Evolutionary conservation across 768 basidiomycete genomes (phyloP).

Genomic region (Podaxis mareebaensis): DNA sequence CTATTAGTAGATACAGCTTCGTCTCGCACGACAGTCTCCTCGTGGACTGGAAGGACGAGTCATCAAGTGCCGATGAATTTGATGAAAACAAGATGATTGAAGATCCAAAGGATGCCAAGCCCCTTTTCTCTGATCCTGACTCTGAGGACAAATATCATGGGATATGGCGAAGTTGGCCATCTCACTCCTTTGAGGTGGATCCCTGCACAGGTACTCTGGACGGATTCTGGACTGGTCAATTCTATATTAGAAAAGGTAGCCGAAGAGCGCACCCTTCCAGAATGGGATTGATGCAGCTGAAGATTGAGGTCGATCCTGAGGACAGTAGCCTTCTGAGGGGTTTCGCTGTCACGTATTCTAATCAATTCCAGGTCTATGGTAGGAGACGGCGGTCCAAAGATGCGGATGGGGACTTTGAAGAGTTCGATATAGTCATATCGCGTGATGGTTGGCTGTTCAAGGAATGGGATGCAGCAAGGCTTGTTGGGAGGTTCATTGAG

Average conservation of each 20-base stretch:
- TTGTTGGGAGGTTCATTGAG: conserved; percentile 3
- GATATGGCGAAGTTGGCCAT: not conserved
- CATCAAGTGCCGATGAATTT: not conserved
- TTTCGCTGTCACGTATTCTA: not conserved
- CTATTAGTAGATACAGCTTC: not conserved
- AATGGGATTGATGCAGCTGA: not conserved
- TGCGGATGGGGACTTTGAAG: not conserved
- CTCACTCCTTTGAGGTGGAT: not conserved
- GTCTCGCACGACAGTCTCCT: not conserved
- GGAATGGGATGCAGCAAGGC: not conserved
- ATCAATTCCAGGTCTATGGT: not conserved
- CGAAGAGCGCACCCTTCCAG: fast-evolving
- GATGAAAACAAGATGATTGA: not conserved
- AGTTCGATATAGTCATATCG: not conserved
- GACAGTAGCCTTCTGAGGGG: not conserved
- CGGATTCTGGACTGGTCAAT: not conserved
- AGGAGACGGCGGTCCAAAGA: not conserved
- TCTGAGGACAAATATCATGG: not conserved
- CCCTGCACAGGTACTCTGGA: not conserved
- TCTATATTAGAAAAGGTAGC: too few species aligned
- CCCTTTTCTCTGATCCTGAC: not conserved
- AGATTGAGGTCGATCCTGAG: not conserved
- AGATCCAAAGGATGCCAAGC: not conserved
- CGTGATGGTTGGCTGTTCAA: not conserved
- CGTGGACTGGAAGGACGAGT: not conserved